Conservation (phyloP, 2,329 filamentous ascomycete species). For the Sordariomycetes sp. region DNA sequence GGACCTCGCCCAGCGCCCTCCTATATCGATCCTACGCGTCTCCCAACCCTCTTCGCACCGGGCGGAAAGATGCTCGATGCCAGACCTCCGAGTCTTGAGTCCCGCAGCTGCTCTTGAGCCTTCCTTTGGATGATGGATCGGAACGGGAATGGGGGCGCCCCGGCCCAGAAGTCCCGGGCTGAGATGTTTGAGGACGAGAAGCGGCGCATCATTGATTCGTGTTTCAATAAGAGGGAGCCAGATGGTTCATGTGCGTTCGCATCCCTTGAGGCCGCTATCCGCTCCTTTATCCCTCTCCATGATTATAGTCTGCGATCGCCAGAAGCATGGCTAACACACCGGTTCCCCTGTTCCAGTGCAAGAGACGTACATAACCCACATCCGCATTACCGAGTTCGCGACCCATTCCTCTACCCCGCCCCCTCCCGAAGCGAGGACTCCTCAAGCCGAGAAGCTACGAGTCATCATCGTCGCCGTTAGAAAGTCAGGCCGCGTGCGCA, state of each 20-base stretch:
- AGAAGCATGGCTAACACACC: conserved; percentile 4
- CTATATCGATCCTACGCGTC: neutral
- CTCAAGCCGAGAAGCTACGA: conserved; percentile 71
- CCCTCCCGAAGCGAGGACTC: conserved; percentile 58
- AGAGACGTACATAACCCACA: conserved; percentile 97
- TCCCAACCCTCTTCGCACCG: neutral
- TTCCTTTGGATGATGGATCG: conserved; percentile 1
- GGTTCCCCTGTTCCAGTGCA: conserved; percentile 35
- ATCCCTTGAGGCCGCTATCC: neutral
- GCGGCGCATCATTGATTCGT: conserved; percentile 83
- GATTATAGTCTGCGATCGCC: conserved; percentile 2
- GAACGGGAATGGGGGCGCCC: conserved; percentile 2
- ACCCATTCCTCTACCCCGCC: conserved; percentile 72
- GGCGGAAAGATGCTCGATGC: conserved; percentile 4
- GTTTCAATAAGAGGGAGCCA: conserved; percentile 79
- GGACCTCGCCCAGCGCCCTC: neutral
- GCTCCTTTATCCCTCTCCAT: neutral
- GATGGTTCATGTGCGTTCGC: conserved; percentile 65
- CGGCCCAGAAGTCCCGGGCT: conserved; percentile 25
- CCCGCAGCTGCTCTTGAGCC: conserved; percentile 1
- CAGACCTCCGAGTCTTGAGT: neutral
- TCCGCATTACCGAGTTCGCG: conserved; percentile 79
- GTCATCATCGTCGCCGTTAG: conserved; percentile 89
- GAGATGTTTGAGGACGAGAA: conserved; percentile 97
- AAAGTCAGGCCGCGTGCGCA: conserved; percentile 80